Base-by-base conservation (phyloP, 805 yeast genomes). In the Suhomyces sp. region DNA sequence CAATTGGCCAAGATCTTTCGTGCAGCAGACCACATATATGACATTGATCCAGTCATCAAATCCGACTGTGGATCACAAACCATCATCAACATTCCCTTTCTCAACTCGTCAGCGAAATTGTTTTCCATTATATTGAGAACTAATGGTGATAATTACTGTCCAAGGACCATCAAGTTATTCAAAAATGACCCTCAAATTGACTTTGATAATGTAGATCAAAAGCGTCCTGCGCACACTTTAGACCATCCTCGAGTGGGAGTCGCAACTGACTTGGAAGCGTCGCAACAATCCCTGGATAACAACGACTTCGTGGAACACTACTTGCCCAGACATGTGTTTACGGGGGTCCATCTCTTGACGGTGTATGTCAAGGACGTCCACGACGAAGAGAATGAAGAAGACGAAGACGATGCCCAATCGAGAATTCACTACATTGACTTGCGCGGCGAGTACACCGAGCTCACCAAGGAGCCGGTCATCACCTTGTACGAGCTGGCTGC, bases 401-500 rank as follows among this genome's bases (percentile, higher is more conserved):
- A 73, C 6, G 70, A 65, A 49, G 86, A 82, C 53, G 87, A 83
- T 49, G 49, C 41, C 6, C 71, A 76, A 23, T 76, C 85, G 5
- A 80, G 76, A 50, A 51, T 92, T 2, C 85, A 85, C 59, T 87
- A 84, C 59, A 69, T 92, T 44, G 97, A 96, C 53, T 67, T 93
- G 24, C 74, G 97, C 46, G 98, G 98, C 1, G 87, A 83, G 57
- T 79, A 68, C 54, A 74, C 81, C 5, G 81, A 78, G 36, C 65
- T 87, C 48, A 66, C 73, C 31, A 79, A 79, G 56, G 89, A 87
- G 42, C 96, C 97, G 0, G 82, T 90, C 15, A 77, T 87, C 13
- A 78, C 96, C 0, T 64, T 88, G 19, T 93, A 92, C 67, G 98
- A 93, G 69, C 82, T 91, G 51, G 96, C 97, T 0, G 94, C 97